Evolutionary conservation across 2,329 filamentous ascomycete species (phyloP).

Genomic region (Phymatotrichopsis omnivora): DNA sequence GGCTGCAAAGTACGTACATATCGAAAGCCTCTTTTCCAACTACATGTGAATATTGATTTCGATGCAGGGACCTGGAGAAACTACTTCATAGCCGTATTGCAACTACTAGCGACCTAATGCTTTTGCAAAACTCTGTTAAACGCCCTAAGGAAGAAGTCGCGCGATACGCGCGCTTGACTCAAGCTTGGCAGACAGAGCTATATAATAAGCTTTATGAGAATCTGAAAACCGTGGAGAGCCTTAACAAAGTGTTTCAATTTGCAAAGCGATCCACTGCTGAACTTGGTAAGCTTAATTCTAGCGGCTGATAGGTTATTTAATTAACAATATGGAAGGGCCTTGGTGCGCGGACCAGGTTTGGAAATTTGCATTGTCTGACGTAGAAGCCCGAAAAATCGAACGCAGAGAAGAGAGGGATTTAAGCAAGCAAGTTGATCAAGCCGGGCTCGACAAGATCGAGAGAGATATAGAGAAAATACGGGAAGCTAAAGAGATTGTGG

Average conservation of each 20-base stretch:
- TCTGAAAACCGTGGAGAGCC: conserved; percentile 43
- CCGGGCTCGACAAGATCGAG: conserved; percentile 40
- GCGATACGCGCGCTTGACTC: conserved; percentile 44
- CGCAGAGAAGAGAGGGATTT: conserved; percentile 42
- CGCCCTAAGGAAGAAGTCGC: conserved; percentile 51
- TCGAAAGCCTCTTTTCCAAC: background rate
- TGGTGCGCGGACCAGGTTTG: conserved; percentile 84
- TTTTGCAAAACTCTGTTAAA: conserved; percentile 50
- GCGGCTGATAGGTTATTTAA: conserved; percentile 51
- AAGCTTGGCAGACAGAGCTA: conserved; percentile 54
- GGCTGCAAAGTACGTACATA: conserved; percentile 46
- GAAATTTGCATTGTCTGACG: conserved; percentile 56
- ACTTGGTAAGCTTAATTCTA: conserved; percentile 39
- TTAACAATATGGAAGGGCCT: conserved; percentile 55
- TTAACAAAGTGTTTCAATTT: conserved; percentile 29
- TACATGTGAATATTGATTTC: too few species aligned
- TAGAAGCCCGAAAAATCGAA: conserved; percentile 53
- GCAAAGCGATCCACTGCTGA: conserved; percentile 22
- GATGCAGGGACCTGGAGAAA: conserved; percentile 61
- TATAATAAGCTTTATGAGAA: conserved; percentile 46
- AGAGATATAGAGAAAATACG: conserved; percentile 47
- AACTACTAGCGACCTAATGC: conserved; percentile 54
- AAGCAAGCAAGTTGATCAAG: conserved; percentile 31
- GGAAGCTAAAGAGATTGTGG: conserved; percentile 48
- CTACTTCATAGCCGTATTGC: conserved; percentile 74